These are phyloP conservation scores for Dissophora ornata DNA, from an alignment of 192 early-diverging fungal species.

Conservation along the genomic window DNA sequence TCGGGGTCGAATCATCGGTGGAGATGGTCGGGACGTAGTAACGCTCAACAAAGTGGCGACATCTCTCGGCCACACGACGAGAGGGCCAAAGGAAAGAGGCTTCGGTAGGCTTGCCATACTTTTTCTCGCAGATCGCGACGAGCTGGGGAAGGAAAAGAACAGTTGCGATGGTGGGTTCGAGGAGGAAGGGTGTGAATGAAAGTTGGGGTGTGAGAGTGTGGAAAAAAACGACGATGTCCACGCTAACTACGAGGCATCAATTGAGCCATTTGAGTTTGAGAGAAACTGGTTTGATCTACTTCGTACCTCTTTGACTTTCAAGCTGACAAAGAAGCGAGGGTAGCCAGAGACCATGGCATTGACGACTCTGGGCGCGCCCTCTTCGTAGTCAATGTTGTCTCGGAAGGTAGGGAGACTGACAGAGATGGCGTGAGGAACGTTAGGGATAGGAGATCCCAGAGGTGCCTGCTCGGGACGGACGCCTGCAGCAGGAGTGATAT, in stretches of 20 bases:
- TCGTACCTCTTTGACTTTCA: slow-evolving; percentile 73
- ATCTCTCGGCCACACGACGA: slow-evolving; percentile 70
- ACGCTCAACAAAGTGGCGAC: slow-evolving; percentile 70
- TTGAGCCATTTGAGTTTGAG: no score
- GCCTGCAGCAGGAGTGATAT: slow-evolving; percentile 35
- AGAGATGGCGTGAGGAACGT: slow-evolving; percentile 85
- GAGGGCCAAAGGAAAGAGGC: slow-evolving; percentile 82
- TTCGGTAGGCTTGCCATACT: slow-evolving; percentile 75
- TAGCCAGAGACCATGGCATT: slow-evolving; percentile 85
- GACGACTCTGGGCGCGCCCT: slow-evolving; percentile 79
- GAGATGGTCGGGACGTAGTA: slow-evolving; percentile 56
- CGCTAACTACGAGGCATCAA: no score
- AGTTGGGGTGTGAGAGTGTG: neutral
- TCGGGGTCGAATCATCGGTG: slow-evolving; percentile 38
- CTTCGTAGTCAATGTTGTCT: slow-evolving; percentile 94
- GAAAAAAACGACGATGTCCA: no score
- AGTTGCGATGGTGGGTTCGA: no score
- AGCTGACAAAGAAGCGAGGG: slow-evolving; percentile 92
- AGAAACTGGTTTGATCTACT: no score
- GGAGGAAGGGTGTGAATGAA: no score
- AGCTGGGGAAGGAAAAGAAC: slow-evolving; percentile 34
- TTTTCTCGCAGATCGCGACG: slow-evolving; percentile 61
- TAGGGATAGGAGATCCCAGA: slow-evolving; percentile 82
- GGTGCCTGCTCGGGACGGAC: slow-evolving; percentile 47
- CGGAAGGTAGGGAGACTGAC: slow-evolving; percentile 91